phyloP scores from a whole-genome alignment of 1,139 yeast species.

The Entelexis paramagnoliae region DNA sequence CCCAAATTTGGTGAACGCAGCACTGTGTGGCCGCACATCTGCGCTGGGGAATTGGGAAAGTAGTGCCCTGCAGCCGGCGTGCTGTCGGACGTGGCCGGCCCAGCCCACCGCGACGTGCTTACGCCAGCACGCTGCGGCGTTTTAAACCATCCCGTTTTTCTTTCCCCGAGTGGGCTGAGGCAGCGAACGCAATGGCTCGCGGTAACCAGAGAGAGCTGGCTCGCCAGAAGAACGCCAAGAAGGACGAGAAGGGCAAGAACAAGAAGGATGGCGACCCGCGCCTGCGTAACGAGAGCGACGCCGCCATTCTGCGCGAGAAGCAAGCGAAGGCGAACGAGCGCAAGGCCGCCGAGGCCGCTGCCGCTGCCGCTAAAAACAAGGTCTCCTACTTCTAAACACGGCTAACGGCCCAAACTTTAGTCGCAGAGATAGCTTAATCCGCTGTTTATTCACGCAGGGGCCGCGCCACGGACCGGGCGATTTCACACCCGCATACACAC shows the following conservation, averaged over 20 bases:
- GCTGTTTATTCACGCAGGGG: too few species aligned
- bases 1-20: too few species aligned
- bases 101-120: background rate
- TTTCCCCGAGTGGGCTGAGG: background rate
- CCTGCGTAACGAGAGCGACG: conserved; percentile 77
- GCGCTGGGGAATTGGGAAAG: background rate
- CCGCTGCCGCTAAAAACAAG: background rate
- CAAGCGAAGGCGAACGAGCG: conserved; percentile 61
- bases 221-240: conserved; percentile 76
- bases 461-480: too few species aligned
- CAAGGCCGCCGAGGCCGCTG: conserved; percentile 21
- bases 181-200: conserved; percentile 54
- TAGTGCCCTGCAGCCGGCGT: background rate
- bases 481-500: too few species aligned
- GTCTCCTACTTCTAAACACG: conserved; percentile 12
- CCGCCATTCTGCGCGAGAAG: conserved; percentile 77
- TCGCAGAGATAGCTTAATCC: too few species aligned
- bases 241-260: conserved; percentile 53
- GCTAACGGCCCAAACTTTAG: too few species aligned
- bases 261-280: conserved; percentile 75
- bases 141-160: background rate
- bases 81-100: background rate
- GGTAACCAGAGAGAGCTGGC: conserved; percentile 96
- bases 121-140: conserved; percentile 4
- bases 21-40: too few species aligned